Evolutionary conservation across 2,329 filamentous ascomycete species (phyloP).

Genomic region (Endoconidiophora laricicola): DNA sequence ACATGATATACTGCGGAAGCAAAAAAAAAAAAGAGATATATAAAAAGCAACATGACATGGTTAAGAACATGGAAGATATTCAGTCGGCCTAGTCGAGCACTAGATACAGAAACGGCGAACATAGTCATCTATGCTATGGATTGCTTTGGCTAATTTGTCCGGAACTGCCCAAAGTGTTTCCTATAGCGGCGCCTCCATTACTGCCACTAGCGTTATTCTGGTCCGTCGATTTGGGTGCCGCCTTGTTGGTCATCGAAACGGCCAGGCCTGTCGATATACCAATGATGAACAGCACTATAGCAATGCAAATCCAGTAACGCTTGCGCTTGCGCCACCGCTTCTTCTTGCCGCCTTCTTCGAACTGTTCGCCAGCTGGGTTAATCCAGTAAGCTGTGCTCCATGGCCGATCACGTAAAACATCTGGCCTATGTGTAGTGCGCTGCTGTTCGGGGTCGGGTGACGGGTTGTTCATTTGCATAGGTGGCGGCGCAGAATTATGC

Average conservation of each 20-base stretch:
- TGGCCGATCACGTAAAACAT: conserved; percentile 1
- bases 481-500: neutral
- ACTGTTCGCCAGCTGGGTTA: conserved; percentile 1
- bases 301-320: conserved; percentile 11
- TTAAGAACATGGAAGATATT: neutral
- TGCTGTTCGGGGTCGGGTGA: neutral
- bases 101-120: neutral
- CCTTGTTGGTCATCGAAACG: conserved; percentile 10
- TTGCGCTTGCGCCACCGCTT: conserved; percentile 9
- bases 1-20: no score
- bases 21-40: no score
- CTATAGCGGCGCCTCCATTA: neutral
- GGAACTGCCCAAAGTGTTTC: neutral
- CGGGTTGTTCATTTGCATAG: neutral
- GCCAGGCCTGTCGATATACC: conserved; percentile 11
- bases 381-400: conserved; percentile 12
- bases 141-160: neutral
- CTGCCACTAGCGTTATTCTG: neutral
- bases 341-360: neutral
- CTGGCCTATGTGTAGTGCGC: neutral
- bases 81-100: neutral
- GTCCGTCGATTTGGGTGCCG: neutral
- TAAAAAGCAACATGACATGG: no score
- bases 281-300: conserved; percentile 7
- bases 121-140: neutral